These are phyloP conservation scores for Epichloe sibirici DNA, from an alignment of 2,329 filamentous ascomycete species.

Conservation along the genomic window DNA sequence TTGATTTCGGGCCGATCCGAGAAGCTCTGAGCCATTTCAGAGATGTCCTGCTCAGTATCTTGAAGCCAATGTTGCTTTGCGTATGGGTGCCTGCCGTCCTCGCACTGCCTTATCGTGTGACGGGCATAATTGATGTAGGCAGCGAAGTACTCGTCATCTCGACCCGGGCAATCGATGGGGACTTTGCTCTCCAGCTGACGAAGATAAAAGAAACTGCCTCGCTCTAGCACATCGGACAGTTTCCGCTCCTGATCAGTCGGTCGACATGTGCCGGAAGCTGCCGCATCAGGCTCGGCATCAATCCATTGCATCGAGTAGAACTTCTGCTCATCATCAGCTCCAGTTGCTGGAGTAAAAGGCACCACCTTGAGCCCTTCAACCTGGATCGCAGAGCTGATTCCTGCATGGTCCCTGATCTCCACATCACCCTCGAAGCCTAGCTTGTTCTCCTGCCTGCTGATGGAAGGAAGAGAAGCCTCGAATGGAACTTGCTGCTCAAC, in stretches of 20 bases:
- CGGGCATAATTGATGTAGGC: not conserved
- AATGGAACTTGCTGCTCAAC: not conserved
- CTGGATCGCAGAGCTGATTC: not conserved
- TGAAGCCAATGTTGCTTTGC: not conserved
- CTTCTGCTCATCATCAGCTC: not conserved
- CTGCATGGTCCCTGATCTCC: not conserved
- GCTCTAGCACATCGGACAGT: not conserved
- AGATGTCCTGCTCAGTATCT: not conserved
- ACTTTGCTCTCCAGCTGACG: not conserved
- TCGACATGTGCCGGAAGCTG: not conserved
- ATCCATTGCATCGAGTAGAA: not conserved
- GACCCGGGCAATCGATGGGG: not conserved
- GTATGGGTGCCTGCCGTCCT: not conserved
- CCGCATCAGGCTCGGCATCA: not conserved
- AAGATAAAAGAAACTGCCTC: not conserved
- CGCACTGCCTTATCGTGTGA: not conserved
- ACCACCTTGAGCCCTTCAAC: not conserved
- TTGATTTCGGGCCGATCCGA: constrained; percentile 12
- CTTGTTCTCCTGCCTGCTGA: not conserved
- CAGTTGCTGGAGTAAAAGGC: not conserved
- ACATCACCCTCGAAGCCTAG: not conserved
- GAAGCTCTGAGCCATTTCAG: not conserved
- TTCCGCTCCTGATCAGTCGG: not conserved
- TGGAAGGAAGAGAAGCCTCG: not conserved
- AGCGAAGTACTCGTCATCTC: not conserved